Evolutionary conservation across 768 basidiomycete genomes (phyloP), one percentile per base, ranked within the genome.

Genomic region (Boletus subparvulus): DNA sequence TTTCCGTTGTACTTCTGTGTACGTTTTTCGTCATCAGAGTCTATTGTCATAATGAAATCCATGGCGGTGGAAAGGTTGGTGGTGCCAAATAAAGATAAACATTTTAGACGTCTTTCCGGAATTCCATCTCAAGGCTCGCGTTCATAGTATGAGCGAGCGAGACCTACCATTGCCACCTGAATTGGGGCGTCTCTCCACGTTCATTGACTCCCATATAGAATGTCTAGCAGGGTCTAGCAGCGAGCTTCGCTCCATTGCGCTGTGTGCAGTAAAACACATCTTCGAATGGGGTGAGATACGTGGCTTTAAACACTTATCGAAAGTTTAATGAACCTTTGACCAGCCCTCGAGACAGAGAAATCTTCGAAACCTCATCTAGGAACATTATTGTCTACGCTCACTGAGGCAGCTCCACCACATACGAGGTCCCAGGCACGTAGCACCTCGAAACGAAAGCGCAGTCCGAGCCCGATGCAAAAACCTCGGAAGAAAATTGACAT

Each of bases 11-110:
- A 59, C 26, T 59, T 64, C 43, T 26, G 58, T 21, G 66, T 58
- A n/a, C 55, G 61, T 33, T 83, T 84, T 69, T 91, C 90, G 21
- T 75, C 74, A 62, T 92, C 92, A 28, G 92, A 93, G 65, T 92
- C 90, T 44, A 94, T 80, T 1, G 92, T 94, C 82, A 90, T 83
- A 49, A 92, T 78, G 74, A 89, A 91, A 72, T 92, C 90, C 70
- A 72, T 72, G 54, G 46, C 32, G 47, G 37, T 14, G 32, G 19
- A 24, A 6, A 21, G 10, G 43, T 16, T 16, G 0, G 28, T 46
- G 32, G n/a, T 37, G 14, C 55, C 50, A 67, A 67, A 69, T 6
- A 65, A 49, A 50, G 45, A 43, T 52, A 67, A 67, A 67, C 43
- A 66, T 6, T 24, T 6, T 21, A 17, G n/a, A 21, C n/a, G 6